Conservation (phyloP, 73 alveolate genomes). For the Strombidium stylifer region DNA sequence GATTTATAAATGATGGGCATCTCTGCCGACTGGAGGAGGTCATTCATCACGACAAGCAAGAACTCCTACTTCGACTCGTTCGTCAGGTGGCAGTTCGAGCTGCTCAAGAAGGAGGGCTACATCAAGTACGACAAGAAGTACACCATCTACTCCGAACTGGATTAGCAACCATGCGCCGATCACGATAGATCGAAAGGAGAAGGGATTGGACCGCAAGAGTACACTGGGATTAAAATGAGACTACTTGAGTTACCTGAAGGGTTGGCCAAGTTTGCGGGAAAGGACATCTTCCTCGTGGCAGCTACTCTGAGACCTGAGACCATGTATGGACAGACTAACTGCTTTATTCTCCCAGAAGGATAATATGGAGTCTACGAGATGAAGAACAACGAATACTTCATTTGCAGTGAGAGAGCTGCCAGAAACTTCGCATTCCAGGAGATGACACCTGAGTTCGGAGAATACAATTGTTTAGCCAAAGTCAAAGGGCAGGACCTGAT, state of each 20-base stretch:
- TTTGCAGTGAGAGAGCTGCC: slow-evolving; percentile 86
- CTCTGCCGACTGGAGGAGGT: slow-evolving; percentile 94
- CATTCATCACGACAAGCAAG: slow-evolving; percentile 95
- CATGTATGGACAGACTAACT: slow-evolving; percentile 98
- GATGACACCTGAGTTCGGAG: slow-evolving; percentile 66
- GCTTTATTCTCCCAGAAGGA: slow-evolving; percentile 95
- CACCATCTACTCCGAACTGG: slow-evolving; percentile 82
- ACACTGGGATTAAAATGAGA: slow-evolving; percentile 88
- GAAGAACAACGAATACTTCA: slow-evolving; percentile 82
- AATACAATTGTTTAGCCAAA: slow-evolving; percentile 48
- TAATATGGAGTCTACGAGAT: slow-evolving; percentile 92
- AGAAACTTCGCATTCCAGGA: slow-evolving; percentile 94
- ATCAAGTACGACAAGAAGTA: slow-evolving; percentile 90
- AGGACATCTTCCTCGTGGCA: slow-evolving; percentile 87
- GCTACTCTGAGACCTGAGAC: slow-evolving; percentile 99
- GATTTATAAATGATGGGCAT: slow-evolving; percentile 89
- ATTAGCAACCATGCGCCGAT: slow-evolving; percentile 97
- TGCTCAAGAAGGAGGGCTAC: slow-evolving; percentile 58
- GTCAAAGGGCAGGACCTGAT: slow-evolving; percentile 83
- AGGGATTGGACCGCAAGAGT: slow-evolving; percentile 97
- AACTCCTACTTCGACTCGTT: slow-evolving; percentile 94
- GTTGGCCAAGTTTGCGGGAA: slow-evolving; percentile 64
- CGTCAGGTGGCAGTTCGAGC: slow-evolving; percentile 77
- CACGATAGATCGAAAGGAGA: slow-evolving; percentile 95
- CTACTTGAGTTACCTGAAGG: slow-evolving; percentile 69